Base-by-base conservation (phyloP, 176 grass and related monocot genomes). In the Elaeis guineensis region DNA sequence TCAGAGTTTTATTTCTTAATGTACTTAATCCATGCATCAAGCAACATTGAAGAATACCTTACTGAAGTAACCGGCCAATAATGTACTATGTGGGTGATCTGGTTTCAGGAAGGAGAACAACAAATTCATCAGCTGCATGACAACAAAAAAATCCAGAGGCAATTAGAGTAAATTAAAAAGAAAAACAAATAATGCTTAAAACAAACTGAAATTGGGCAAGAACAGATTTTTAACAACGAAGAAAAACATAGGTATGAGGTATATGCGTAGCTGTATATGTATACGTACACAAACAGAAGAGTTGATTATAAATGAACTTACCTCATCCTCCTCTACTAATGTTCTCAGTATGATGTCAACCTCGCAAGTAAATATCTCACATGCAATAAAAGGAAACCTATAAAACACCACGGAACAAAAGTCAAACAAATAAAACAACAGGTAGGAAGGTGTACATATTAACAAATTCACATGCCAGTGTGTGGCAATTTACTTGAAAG, bases 371-470 rank as follows among this genome's bases (percentile, higher is more conserved):
- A 98, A 92, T 85, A 98, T 85, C 80, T 98, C 93, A 76, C 93
- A 98, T 58, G 93, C 93, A 79, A 98, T 85, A 73, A 98, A 98
- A 22, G 93, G 93, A 85, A 98, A 98, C 78, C 93, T 98, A 77
- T 57, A 78, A 57, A 35, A 25, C 5, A 49, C 5, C 28, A 30
- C 6, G 28, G 28, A 30, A 30, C 5, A 18, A 49, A 59, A 71
- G 52, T 50, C 58, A 64, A 66, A 54, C 23, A 0, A 65, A 71
- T 72, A 15, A 79, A 62, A 24, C 39, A 78, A 78, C 15, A 56
- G n/a, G 26, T 61, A 17, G 21, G 61, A 32, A 66, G 28, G 51
- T 3, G 22, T 56, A 12, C 35, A 44, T 44, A 12, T 9, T 12
- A 44, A 44, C 8, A 44, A 44, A 44, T 44, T 44, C 35, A 44